Base-by-base conservation (phyloP, 345 rosid genomes). In the Brassica incana region DNA sequence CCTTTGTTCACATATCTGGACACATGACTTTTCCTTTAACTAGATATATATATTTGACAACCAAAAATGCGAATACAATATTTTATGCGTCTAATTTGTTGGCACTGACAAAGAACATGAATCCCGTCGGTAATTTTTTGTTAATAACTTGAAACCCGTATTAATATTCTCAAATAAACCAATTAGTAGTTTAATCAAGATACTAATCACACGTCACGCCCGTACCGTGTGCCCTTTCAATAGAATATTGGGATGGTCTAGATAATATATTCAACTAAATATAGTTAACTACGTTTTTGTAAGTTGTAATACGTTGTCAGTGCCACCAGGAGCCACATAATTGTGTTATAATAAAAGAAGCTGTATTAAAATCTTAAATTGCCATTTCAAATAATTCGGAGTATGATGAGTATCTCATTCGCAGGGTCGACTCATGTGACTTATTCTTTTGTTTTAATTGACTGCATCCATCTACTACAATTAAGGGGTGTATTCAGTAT, bases 191-290 rank as follows among this genome's bases (percentile, higher is more conserved):
- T 61, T 80, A 33, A 71, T 62, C 71, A 65, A 76, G 83, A 76
- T 81, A 76, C 80, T 71, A 75, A 66, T 78, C 77, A 60, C 68
- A 74, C 38, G 65, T 71, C 75, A 52, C 12, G 30, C 76, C 83
- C 67, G 35, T 56, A 67, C 72, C 81, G 81, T 27, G 67, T 80
- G 90, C 81, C 94, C 84, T 86, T 89, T 89, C 78, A 85, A 65
- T 15, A 73, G 86, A 88, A 85, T 86, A 88, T 86, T 78, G 90
- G 89, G 92, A 83, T 83, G 75, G 78, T 76, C 43, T 75, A 72
- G 23, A 59, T 74, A 71, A 71, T 60, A 30, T 35, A 43, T 64
- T 73, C 74, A 73, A 50, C 45, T 20, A 67, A 52, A 43, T 30
- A 30, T 29, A 65, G 3, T 65, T 45, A 15, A 77, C 8, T 72